phyloP scores from a whole-genome alignment of 1,284 basidiomycete genomes.

The Vanrija sp. region DNA sequence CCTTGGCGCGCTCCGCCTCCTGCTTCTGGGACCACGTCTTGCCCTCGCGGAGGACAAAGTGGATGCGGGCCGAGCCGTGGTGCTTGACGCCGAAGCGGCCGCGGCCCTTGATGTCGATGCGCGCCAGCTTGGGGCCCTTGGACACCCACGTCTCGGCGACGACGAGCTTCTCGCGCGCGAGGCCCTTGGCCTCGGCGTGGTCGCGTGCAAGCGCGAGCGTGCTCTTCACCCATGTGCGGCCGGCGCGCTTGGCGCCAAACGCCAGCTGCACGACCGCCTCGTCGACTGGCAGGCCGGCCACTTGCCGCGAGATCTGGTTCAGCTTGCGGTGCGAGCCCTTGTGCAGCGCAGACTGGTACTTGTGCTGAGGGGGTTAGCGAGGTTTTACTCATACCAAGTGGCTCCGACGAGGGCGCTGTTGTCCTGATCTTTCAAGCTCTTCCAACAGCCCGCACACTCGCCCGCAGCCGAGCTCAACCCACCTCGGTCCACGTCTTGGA shows the following conservation, averaged over 20 bases:
- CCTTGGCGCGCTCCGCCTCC: conserved; percentile 61
- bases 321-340: conserved; percentile 91
- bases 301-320: conserved; percentile 80
- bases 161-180: conserved; percentile 69
- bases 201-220: conserved; percentile 84
- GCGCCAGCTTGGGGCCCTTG: conserved; percentile 66
- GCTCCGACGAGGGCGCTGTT: no score
- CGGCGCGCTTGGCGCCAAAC: conserved; percentile 86
- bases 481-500: conserved; percentile 28
- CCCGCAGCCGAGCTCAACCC: not conserved
- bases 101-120: conserved; percentile 81
- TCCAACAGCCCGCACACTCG: no score
- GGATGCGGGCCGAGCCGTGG: conserved; percentile 72
- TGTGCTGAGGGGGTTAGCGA: conserved; percentile 26
- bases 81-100: conserved; percentile 73
- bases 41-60: conserved; percentile 77
- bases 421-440: no score
- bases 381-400: not conserved
- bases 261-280: conserved; percentile 95
- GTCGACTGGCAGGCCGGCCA: conserved; percentile 83
- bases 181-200: conserved; percentile 77
- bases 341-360: conserved; percentile 68
- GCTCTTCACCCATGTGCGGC: conserved; percentile 70
- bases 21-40: conserved; percentile 70
- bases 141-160: conserved; percentile 92